Evolutionary conservation across 495 filamentous ascomycete genomes (phyloP).

Genomic region (Beverwykella pulmonaria): DNA sequence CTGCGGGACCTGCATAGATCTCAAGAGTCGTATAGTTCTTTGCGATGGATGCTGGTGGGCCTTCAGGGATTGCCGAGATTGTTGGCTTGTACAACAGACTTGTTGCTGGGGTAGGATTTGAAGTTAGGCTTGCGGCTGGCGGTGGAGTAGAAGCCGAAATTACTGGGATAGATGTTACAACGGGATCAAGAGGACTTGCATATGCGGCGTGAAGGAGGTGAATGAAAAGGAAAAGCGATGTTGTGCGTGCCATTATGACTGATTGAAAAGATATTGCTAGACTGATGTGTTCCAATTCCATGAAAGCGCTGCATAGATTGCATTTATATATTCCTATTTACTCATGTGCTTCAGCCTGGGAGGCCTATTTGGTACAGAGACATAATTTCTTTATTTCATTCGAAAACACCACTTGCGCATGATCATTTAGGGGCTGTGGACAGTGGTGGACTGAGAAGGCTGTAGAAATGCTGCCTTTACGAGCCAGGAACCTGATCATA

Average conservation of each 20-base stretch:
- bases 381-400: conserved; percentile 1
- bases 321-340: neutral
- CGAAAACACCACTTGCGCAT: neutral
- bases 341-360: neutral
- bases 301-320: neutral
- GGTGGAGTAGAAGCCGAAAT: neutral
- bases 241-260: neutral
- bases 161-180: neutral
- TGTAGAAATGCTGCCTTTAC: neutral
- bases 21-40: neutral
- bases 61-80: neutral
- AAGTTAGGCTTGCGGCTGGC: neutral
- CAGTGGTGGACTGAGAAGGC: neutral
- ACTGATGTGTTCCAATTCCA: neutral
- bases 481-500: neutral
- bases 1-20: neutral
- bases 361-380: neutral
- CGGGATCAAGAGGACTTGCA: neutral
- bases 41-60: neutral
- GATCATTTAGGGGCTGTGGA: neutral
- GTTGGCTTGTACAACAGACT: neutral
- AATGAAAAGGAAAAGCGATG: neutral
- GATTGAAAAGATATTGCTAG: neutral
- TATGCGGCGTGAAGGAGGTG: neutral
- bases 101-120: neutral